Conservation (phyloP, 768 basidiomycete species). For the Austroboletus festivus region DNA sequence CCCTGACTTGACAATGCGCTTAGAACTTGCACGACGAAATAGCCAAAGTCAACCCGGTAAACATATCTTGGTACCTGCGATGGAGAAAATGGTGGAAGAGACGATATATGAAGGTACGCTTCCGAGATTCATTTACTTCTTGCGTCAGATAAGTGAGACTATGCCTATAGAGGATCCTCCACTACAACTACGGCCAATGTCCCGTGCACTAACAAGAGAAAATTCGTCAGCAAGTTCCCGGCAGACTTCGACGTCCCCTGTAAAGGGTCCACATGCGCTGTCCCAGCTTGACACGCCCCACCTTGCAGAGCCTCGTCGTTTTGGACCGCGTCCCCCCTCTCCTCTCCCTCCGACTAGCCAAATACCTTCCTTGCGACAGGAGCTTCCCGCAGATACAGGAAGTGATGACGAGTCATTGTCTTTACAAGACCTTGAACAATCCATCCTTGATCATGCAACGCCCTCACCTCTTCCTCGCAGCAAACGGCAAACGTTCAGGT, state of each 20-base stretch:
- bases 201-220: slow-evolving; percentile 46
- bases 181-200: slow-evolving; percentile 49
- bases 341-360: slow-evolving; percentile 57
- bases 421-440: slow-evolving; percentile 25
- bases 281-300: slow-evolving; percentile 46
- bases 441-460: slow-evolving; percentile 29
- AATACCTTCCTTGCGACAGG: slow-evolving; percentile 13
- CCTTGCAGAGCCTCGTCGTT: slow-evolving; percentile 56
- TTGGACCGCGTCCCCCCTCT: slow-evolving; percentile 75
- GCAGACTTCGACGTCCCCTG: slow-evolving; percentile 41
- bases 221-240: slow-evolving; percentile 47
- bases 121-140: neutral
- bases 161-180: slow-evolving; percentile 55
- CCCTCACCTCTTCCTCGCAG: slow-evolving; percentile 64
- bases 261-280: slow-evolving; percentile 25
- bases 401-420: slow-evolving; percentile 37
- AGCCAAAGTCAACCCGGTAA: slow-evolving; percentile 71
- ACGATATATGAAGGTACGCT: slow-evolving; percentile 76
- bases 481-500: slow-evolving; percentile 64
- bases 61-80: slow-evolving; percentile 34
- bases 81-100: slow-evolving; percentile 52
- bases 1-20: slow-evolving; percentile 68
- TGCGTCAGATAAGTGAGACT: slow-evolving; percentile 3
- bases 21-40: slow-evolving; percentile 83
- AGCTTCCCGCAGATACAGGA: slow-evolving; percentile 47